These are phyloP conservation scores for Mrakia blollopis DNA, from an alignment of 768 basidiomycete genomes.

Conservation along the genomic window DNA sequence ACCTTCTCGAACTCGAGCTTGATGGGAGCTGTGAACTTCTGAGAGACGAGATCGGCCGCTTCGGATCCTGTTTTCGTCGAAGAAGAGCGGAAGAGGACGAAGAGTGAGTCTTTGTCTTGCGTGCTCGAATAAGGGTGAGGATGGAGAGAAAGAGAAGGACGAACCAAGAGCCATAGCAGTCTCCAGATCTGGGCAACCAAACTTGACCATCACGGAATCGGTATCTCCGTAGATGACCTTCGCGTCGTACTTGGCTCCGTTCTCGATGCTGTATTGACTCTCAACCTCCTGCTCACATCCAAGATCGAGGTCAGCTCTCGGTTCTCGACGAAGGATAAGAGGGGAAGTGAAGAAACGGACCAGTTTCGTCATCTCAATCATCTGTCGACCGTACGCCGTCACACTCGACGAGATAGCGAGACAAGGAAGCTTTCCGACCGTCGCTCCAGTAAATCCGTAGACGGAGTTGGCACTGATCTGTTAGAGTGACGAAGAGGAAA, in stretches of 20 bases:
- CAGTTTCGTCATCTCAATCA: conserved; percentile 96
- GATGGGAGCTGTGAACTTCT: conserved; percentile 89
- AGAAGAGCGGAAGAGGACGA: conserved; percentile 18
- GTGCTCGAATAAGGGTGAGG: too few relatives aligned
- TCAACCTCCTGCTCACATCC: conserved; percentile 66
- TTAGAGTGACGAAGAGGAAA: neutral
- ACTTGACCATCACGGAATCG: conserved; percentile 98
- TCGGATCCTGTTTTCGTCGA: conserved; percentile 63
- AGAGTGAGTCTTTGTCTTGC: neutral
- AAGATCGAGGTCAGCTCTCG: neutral
- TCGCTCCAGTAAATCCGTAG: conserved; percentile 97
- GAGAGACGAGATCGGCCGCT: conserved; percentile 85
- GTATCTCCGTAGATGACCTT: conserved; percentile 98
- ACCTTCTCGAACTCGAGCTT: conserved; percentile 99
- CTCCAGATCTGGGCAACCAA: conserved; percentile 80
- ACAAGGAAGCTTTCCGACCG: conserved; percentile 93
- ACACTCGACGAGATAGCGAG: conserved; percentile 90
- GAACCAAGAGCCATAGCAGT: conserved; percentile 85
- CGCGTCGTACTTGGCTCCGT: conserved; percentile 80
- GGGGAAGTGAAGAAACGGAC: conserved; percentile 46
- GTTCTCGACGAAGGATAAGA: neutral
- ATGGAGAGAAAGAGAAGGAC: conserved; percentile 34
- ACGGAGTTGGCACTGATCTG: conserved; percentile 98
- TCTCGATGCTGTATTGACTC: conserved; percentile 72
- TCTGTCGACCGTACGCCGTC: conserved; percentile 94